phyloP scores from a whole-genome alignment of 2,329 filamentous ascomycete genomes.

The Fusarium pseudoanthophilum region DNA sequence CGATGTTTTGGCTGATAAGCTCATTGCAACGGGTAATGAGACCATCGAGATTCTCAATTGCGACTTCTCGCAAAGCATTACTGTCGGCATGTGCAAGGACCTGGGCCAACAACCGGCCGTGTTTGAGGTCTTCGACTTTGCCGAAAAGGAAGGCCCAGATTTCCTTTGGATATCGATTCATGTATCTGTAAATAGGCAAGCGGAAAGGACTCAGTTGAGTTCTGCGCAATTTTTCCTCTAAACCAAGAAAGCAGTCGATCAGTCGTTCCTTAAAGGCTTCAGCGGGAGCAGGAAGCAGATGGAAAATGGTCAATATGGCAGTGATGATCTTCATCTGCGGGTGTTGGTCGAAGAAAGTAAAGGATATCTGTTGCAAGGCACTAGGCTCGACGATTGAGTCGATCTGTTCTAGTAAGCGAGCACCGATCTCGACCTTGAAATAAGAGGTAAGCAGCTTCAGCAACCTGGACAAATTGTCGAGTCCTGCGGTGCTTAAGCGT shows the following conservation, averaged over 20 bases:
- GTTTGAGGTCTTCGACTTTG: slow-evolving; percentile 84
- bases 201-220: slow-evolving; percentile 94
- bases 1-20: slow-evolving; percentile 71
- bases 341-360: slow-evolving; percentile 93
- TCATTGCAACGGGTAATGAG: slow-evolving; percentile 77
- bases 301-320: slow-evolving; percentile 96
- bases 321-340: slow-evolving; percentile 93
- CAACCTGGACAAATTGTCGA: slow-evolving; percentile 90
- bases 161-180: slow-evolving; percentile 92
- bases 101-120: slow-evolving; percentile 91
- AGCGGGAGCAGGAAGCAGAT: slow-evolving; percentile 90
- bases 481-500: slow-evolving; percentile 84
- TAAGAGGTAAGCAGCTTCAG: slow-evolving; percentile 95
- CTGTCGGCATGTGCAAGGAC: slow-evolving; percentile 82
- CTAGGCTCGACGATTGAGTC: slow-evolving; percentile 86
- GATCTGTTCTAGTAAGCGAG: slow-evolving; percentile 92
- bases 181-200: slow-evolving; percentile 87
- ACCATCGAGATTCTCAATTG: slow-evolving; percentile 77
- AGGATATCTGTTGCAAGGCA: slow-evolving; percentile 88
- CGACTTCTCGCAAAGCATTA: slow-evolving; percentile 76
- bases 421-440: slow-evolving; percentile 98
- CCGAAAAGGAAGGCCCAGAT: slow-evolving; percentile 83
- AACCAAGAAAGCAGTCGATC: slow-evolving; percentile 87
- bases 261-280: slow-evolving; percentile 91
- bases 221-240: slow-evolving; percentile 85